Evolutionary conservation across 83 land plant genomes (phyloP).

Genomic region (Picea abies): DNA sequence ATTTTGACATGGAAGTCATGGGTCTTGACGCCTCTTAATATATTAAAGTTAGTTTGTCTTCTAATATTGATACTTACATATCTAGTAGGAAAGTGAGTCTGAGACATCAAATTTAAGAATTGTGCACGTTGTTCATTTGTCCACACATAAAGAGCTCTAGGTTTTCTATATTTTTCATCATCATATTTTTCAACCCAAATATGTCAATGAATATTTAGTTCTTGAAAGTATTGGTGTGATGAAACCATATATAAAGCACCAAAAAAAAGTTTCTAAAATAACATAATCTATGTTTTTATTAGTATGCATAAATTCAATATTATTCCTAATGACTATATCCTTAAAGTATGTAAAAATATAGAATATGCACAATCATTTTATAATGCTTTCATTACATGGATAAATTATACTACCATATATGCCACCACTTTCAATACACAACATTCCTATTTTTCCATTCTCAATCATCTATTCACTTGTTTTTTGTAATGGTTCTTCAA

Average conservation of each 20-base stretch:
- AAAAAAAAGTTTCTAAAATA: background rate
- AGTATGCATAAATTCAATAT: background rate
- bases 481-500: background rate
- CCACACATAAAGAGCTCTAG: background rate
- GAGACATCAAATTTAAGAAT: background rate
- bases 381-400: background rate
- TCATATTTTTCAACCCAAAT: background rate
- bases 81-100: background rate
- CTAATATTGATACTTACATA: background rate
- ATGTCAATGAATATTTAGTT: background rate
- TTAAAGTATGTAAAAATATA: background rate
- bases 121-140: background rate
- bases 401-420: background rate
- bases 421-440: background rate
- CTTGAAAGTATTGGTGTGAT: background rate
- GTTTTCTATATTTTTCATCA: background rate
- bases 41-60: background rate
- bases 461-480: background rate
- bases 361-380: background rate
- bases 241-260: background rate
- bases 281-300: background rate
- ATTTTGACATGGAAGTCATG: too few species aligned
- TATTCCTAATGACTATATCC: background rate
- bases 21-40: background rate
- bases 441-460: background rate